Base-by-base conservation (phyloP, 352 stramenopile species). In the Pythium grandisporangium region DNA sequence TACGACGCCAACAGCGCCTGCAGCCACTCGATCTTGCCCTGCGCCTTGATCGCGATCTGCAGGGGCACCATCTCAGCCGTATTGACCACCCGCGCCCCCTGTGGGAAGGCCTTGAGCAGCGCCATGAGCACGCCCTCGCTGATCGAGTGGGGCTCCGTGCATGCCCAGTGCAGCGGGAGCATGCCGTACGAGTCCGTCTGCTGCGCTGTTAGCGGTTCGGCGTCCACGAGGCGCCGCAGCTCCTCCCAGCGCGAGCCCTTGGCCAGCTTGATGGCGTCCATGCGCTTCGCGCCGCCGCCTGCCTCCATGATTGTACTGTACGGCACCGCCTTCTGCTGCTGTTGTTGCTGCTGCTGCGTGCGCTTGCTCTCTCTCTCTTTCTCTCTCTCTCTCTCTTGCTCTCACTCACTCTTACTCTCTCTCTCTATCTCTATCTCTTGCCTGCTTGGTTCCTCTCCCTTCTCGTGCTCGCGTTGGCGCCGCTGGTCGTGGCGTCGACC, bases 91-190 rank as follows among this genome's bases (percentile, higher is more conserved):
- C 68, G 70, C 30, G 77, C 77, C 16, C 77, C 80, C 10, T 68
- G 53, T 20, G 80, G 80, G 39, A 66, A 87, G 21, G 80, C 77
- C 57, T 93, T 91, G 39, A 91, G 63, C 34, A 93, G 52, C 17
- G 72, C 62, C 48, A 91, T 63, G 21, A 93, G 61, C 48, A 91
- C 70, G 29, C 48, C 51, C 39, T 89, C 75, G 37, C 74, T 65
- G 42, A 90, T 79, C 19, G 77, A 73, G 38, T 85, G 69, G 4
- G 75, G 72, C 55, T 93, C 80, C 0, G 80, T 93, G 52, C 80
- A 93, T 11, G 80, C 77, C 80, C 80, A 93, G 49, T 93, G 80
- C 32, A 93, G 69, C 37, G 80, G 80, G 43, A 93, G 56, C 80
- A 93, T 93, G 33, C 77, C 80, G 55, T 90, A 93, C 33, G 72